Conservation (phyloP, 306 rosid species). For the Oxytropis ochrocephala region DNA sequence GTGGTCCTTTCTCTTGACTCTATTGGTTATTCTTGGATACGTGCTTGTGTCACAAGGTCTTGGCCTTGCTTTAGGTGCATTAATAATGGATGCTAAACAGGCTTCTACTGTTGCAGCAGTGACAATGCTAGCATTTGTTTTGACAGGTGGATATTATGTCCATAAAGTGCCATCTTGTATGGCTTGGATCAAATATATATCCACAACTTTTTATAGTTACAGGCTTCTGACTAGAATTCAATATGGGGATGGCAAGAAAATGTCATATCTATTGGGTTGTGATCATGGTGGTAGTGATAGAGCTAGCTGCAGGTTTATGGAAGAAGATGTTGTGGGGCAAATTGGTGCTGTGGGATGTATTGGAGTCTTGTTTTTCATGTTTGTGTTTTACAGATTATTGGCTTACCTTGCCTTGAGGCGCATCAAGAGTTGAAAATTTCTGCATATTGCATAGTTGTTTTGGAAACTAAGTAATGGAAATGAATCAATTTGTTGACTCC, state of each 20-base stretch:
- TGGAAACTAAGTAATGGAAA: slow-evolving; percentile 2
- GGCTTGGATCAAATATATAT: slow-evolving; percentile 79
- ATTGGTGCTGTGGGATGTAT: slow-evolving; percentile 50
- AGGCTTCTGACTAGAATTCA: slow-evolving; percentile 61
- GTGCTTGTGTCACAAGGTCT: slow-evolving; percentile 92
- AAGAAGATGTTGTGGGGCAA: slow-evolving; percentile 76
- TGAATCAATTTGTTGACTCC: slow-evolving; percentile 23
- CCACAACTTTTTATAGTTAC: slow-evolving; percentile 67
- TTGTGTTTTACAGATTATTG: slow-evolving; percentile 68
- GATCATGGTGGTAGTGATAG: slow-evolving; percentile 12
- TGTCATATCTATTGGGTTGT: slow-evolving; percentile 57
- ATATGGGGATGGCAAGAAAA: slow-evolving; percentile 57
- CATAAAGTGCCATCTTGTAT: slow-evolving; percentile 66
- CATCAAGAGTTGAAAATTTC: slow-evolving; percentile 38
- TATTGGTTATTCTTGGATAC: slow-evolving; percentile 50
- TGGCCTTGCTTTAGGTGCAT: slow-evolving; percentile 82
- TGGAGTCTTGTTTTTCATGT: slow-evolving; percentile 58
- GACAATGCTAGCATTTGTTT: slow-evolving; percentile 80
- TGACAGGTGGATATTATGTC: slow-evolving; percentile 86
- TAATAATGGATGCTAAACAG: slow-evolving; percentile 87
- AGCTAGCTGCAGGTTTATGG: slow-evolving; percentile 56
- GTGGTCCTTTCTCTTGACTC: slow-evolving; percentile 48
- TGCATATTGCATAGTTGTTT: not conserved
- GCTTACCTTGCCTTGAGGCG: slow-evolving; percentile 79
- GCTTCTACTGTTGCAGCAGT: slow-evolving; percentile 81